Evolutionary conservation across 192 early-diverging fungal species (phyloP), one percentile per base, ranked within the genome.

Genomic region (Geranomyces michiganensis): DNA sequence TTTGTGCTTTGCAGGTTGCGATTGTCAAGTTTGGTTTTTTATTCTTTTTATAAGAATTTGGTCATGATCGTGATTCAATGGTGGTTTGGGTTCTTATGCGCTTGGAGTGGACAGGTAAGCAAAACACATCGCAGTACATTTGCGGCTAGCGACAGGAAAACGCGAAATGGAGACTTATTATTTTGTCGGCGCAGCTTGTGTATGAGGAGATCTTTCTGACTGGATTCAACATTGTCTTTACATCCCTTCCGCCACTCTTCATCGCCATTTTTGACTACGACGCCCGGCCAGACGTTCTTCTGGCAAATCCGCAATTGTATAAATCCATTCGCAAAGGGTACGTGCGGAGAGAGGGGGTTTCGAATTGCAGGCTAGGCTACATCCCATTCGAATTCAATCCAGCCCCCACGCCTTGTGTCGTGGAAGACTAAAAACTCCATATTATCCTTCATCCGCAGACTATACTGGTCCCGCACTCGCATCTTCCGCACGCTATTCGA

Each of bases 41-140:
- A 80, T 68, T 77, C 56, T 8, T 86, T 88, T 63, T 88, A 86
- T 77, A 88, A 88, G 72, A 86, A 86, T 66, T 56, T 88, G 59
- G 78, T 79, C 15, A 75, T 84, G 45, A 84, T 86, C 53, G 82
- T 72, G 14, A 62, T 80, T 14, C 81, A 84, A 59, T 83, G 78
- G 62, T 75, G 71, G 51, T 86, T 82, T 67, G 82, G 86, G 10
- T 88, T 84, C 60, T 53, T 71, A 44, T 73, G 70, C 14, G 29
- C 48, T 10, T 86, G 86, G 86, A 74, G 66, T 61, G 86, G 84
- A 30, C 33, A 60, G 72, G 84, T 85, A 65, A 21, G 72, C 77
- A 26, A 17, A n/a, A n/a, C n/a, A n/a, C n/a, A n/a, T n/a, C 77
- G 22, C 10, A 41, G 36, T 12, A 0, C 21, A 29, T 32, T 62